Conservation (phyloP, 2,329 filamentous ascomycete species). For the Gyromitra esculenta region DNA sequence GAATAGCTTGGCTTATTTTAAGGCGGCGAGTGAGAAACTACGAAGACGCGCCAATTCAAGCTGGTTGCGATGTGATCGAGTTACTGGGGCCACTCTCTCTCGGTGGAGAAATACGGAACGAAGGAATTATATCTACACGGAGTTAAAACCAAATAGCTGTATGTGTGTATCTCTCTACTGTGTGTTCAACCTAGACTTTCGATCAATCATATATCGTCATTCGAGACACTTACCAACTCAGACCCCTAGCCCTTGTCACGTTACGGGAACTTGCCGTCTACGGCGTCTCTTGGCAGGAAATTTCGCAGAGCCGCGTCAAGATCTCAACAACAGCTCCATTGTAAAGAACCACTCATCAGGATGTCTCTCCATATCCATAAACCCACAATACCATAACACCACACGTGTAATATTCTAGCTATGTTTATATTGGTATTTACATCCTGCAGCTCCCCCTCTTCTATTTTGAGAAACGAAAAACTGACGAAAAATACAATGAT, state of each 20-base stretch:
- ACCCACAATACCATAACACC: slow-evolving; percentile 16
- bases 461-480: background rate
- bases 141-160: background rate
- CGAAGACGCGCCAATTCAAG: background rate
- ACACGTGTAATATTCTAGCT: background rate
- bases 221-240: background rate
- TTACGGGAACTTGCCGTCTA: slow-evolving; percentile 5
- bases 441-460: too few relatives aligned
- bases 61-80: background rate
- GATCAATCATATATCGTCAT: slow-evolving; percentile 11
- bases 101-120: background rate
- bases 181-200: background rate
- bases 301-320: slow-evolving; percentile 18
- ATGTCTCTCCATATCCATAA: slow-evolving; percentile 8
- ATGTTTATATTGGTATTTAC: slow-evolving; percentile 49
- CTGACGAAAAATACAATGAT: slow-evolving; percentile 14
- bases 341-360: background rate
- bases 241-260: slow-evolving; percentile 11
- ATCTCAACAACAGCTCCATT: background rate
- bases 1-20: background rate
- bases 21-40: background rate
- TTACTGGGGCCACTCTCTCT: background rate
- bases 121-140: background rate
- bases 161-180: background rate
- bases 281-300: slow-evolving; percentile 28